Percentiles rank a stretch among this genome's conserved stretches.
These are phyloP conservation scores for Hyphodiscus sp. DNA, from an alignment of 2,329 filamentous ascomycete species.

Conservation along the genomic window DNA sequence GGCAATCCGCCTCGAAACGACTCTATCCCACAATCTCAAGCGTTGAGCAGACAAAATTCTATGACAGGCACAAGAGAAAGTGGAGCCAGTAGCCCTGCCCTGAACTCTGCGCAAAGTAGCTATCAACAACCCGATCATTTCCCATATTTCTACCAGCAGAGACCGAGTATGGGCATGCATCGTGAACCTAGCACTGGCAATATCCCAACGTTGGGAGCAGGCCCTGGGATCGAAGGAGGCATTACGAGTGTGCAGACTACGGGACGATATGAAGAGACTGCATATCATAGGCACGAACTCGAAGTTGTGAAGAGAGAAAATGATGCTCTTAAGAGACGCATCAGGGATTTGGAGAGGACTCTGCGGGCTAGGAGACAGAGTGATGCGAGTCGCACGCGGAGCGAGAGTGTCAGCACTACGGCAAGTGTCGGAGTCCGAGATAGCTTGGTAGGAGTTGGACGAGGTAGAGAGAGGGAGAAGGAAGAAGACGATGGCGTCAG, in stretches of 20 bases:
- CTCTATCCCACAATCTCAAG: constrained; percentile 21
- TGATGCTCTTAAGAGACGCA: constrained; percentile 51
- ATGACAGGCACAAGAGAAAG: constrained; percentile 24
- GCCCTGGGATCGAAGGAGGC: constrained; percentile 6
- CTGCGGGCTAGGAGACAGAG: constrained; percentile 32
- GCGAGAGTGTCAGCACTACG: constrained; percentile 48
- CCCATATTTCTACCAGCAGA: constrained; percentile 24
- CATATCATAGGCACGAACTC: constrained; percentile 52
- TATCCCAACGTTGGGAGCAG: constrained; percentile 5
- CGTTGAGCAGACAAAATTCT: constrained; percentile 29
- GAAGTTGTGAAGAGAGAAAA: constrained; percentile 59
- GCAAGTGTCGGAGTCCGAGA: constrained; percentile 37
- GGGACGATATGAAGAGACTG: constrained; percentile 55
- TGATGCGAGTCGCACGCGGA: constrained; percentile 41
- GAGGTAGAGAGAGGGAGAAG: constrained; percentile 35
- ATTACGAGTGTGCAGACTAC: constrained; percentile 47
- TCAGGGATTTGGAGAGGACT: constrained; percentile 54
- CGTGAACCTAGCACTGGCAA: constrained; percentile 22
- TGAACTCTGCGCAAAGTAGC: constrained; percentile 16
- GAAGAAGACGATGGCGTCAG: constrained; percentile 52
- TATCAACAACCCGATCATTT: constrained; percentile 28
- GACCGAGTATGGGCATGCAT: constrained; percentile 19
- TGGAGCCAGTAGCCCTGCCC: constrained; percentile 26
- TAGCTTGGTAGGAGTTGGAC: constrained; percentile 11
- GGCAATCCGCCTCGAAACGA: constrained; percentile 18